These are phyloP conservation scores for Coemansia biformis DNA, from an alignment of 192 early-diverging fungal genomes.

Conservation along the genomic window DNA sequence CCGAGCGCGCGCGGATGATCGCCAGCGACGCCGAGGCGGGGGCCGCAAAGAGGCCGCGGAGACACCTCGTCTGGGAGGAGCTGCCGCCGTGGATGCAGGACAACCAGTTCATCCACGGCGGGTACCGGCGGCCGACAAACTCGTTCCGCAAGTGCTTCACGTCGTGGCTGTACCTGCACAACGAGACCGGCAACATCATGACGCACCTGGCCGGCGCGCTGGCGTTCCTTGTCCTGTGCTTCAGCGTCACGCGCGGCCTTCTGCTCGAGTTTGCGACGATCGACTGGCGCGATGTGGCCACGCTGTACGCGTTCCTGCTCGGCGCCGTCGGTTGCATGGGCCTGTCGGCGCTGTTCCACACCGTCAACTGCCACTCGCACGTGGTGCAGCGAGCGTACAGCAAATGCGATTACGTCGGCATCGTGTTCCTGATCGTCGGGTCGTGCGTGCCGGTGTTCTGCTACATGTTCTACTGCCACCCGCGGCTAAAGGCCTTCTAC, in stretches of 20 bases:
- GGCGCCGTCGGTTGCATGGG: slow-evolving; percentile 76
- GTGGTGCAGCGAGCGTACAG: slow-evolving; percentile 64
- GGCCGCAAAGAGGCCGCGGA: background rate
- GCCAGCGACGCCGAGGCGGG: background rate
- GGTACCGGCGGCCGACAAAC: slow-evolving; percentile 73
- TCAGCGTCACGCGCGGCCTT: slow-evolving; percentile 46
- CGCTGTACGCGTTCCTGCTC: slow-evolving; percentile 69
- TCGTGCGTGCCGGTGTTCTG: slow-evolving; percentile 49
- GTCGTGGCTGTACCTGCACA: slow-evolving; percentile 79
- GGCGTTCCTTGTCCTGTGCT: slow-evolving; percentile 52
- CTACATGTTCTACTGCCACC: slow-evolving; percentile 62
- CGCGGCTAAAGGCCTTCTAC: slow-evolving; percentile 52
- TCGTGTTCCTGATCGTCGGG: slow-evolving; percentile 70
- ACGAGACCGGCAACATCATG: slow-evolving; percentile 92
- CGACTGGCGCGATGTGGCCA: slow-evolving; percentile 58
- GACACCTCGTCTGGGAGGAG: slow-evolving; percentile 43
- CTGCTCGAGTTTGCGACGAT: slow-evolving; percentile 50
- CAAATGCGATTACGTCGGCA: slow-evolving; percentile 89
- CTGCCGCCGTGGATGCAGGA: slow-evolving; percentile 78
- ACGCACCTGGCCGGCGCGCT: slow-evolving; percentile 74
- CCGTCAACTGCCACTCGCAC: slow-evolving; percentile 80
- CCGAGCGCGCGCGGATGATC: slow-evolving; percentile 4
- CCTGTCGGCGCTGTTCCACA: slow-evolving; percentile 74
- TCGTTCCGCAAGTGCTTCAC: slow-evolving; percentile 71
- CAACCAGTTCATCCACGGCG: slow-evolving; percentile 70